phyloP scores from a whole-genome alignment of 176 grass and related monocot genomes.

The Carex cristatella region DNA sequence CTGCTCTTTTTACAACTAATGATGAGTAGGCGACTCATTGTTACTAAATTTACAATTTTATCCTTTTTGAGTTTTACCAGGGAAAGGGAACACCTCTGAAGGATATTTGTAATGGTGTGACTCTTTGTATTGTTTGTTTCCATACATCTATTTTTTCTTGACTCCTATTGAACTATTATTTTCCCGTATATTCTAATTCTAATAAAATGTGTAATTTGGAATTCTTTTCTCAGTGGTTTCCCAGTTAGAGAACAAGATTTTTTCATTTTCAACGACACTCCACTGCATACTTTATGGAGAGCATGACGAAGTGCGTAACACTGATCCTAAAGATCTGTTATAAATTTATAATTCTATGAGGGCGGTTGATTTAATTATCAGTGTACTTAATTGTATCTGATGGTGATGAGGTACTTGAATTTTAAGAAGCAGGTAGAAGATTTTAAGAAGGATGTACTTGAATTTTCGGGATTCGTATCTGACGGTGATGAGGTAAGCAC shows the following conservation, averaged over 20 bases:
- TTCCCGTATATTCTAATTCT: neutral
- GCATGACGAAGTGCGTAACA: conserved; percentile 1
- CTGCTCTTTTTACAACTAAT: neutral
- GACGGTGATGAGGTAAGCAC: conserved; percentile 30
- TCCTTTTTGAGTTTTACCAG: conserved; percentile 2
- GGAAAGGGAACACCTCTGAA: conserved; percentile 21
- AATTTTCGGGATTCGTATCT: conserved; percentile 47
- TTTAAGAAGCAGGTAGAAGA: conserved; percentile 23
- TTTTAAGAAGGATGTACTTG: conserved; percentile 38
- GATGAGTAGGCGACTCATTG: neutral
- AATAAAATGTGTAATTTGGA: conserved; percentile 7
- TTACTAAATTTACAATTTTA: neutral
- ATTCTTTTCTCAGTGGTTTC: conserved; percentile 31
- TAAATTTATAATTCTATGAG: neutral
- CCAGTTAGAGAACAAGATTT: conserved; percentile 31
- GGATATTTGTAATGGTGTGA: conserved; percentile 11
- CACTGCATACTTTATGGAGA: conserved; percentile 22
- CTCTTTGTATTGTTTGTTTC: neutral
- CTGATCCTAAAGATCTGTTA: neutral
- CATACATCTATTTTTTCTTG: neutral
- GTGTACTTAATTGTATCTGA: neutral
- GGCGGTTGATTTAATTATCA: neutral
- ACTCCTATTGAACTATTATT: neutral
- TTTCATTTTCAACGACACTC: conserved; percentile 28
- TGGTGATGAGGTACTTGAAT: no score